Evolutionary conservation across 2,329 filamentous ascomycete species (phyloP).

Genomic region (Westerdykella sp.): DNA sequence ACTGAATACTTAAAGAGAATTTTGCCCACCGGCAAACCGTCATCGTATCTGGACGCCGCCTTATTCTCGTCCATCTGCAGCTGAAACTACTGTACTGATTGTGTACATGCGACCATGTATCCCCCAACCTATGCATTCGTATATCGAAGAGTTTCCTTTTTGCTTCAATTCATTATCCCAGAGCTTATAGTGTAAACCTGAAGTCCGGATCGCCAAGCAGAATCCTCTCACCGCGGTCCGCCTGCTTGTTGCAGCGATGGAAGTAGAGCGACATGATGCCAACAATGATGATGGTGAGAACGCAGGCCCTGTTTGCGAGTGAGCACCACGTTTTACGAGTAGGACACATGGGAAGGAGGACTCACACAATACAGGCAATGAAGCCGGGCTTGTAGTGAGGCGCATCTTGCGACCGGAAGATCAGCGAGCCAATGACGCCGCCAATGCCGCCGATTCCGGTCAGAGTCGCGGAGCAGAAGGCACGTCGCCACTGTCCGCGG

Average conservation of each 20-base stretch:
- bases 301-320: conserved; percentile 9
- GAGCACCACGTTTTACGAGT: too few relatives aligned
- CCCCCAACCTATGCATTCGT: too few relatives aligned
- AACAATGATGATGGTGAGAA: conserved; percentile 14
- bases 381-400: conserved; percentile 19
- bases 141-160: too few relatives aligned
- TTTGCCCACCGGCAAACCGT: too few relatives aligned
- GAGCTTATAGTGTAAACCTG: conserved; percentile 16
- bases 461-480: conserved; percentile 16
- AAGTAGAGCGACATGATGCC: conserved; percentile 16
- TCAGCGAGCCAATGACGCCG: conserved; percentile 17
- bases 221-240: conserved; percentile 18
- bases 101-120: too few relatives aligned
- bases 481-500: conserved; percentile 14
- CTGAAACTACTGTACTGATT: too few relatives aligned
- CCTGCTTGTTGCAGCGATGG: conserved; percentile 16
- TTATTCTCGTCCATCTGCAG: too few relatives aligned
- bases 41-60: too few relatives aligned
- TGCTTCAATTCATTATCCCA: too few relatives aligned
- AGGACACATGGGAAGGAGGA: too few relatives aligned
- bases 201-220: conserved; percentile 19
- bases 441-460: conserved; percentile 24
- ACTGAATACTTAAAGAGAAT: too few relatives aligned
- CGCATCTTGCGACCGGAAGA: conserved; percentile 17
- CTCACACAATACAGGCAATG: conserved; percentile 13